A percentile compares a stretch with the other conserved stretches of the same genome.
Conservation (phyloP, 2,329 filamentous ascomycete species). For the Talaromyces sp. region DNA sequence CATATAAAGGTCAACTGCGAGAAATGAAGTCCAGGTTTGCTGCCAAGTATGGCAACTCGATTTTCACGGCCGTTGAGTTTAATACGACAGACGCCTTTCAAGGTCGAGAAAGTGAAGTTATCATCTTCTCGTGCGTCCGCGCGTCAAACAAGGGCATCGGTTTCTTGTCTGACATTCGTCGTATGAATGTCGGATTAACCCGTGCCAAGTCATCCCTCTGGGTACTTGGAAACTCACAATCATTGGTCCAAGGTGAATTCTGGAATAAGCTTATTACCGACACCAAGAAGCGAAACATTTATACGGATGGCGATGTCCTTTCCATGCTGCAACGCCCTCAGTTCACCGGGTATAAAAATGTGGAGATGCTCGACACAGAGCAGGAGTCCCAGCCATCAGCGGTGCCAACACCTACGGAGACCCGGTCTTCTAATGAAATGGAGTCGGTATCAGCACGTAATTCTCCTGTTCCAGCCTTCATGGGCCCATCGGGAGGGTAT, state of each 20-base stretch:
- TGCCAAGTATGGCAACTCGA: conserved; percentile 64
- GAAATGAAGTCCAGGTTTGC: conserved; percentile 73
- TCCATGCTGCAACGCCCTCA: conserved; percentile 52
- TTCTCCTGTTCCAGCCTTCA: conserved; percentile 21
- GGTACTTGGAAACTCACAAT: conserved; percentile 89
- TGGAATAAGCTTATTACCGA: conserved; percentile 86
- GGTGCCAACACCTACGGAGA: conserved; percentile 24
- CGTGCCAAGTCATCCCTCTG: conserved; percentile 94
- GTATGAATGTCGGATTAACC: conserved; percentile 98
- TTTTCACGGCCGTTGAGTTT: conserved; percentile 82
- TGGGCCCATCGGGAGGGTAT: conserved; percentile 39
- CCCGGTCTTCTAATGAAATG: conserved; percentile 20
- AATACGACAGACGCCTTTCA: conserved; percentile 99
- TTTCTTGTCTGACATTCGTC: conserved; percentile 95
- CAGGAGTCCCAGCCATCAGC: conserved; percentile 13
- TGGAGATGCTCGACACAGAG: conserved; percentile 38
- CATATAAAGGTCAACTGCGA: conserved; percentile 88
- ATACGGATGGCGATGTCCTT: conserved; percentile 64
- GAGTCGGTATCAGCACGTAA: conserved; percentile 20
- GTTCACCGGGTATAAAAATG: conserved; percentile 38
- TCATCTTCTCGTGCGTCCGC: conserved; percentile 97
- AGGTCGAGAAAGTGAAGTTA: conserved; percentile 92
- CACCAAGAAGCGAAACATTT: conserved; percentile 66
- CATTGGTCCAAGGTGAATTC: conserved; percentile 80
- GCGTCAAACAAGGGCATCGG: conserved; percentile 90